These are phyloP conservation scores for Verticillium klebahnii DNA, from an alignment of 2,329 filamentous ascomycete genomes.

Conservation along the genomic window DNA sequence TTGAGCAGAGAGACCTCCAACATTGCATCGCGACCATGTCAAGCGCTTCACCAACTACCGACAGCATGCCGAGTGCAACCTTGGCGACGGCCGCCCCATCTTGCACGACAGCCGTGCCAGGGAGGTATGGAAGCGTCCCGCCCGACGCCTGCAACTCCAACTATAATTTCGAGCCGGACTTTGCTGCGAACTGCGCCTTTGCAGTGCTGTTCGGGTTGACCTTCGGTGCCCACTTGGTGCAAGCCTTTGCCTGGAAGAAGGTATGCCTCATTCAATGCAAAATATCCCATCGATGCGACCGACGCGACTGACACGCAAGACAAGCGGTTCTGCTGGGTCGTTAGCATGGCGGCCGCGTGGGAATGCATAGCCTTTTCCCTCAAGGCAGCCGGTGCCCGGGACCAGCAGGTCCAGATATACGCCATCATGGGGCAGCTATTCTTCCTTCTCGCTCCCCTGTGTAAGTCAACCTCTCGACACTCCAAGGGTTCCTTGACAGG, in stretches of 20 bases:
- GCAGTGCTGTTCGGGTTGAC: conserved; percentile 24
- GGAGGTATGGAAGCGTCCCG: conserved; percentile 24
- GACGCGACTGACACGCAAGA: background rate
- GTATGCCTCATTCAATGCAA: conserved; percentile 5
- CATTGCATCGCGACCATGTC: background rate
- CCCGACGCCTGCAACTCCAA: conserved; percentile 25
- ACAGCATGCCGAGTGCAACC: background rate
- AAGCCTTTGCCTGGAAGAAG: conserved; percentile 26
- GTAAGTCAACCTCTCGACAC: conserved; percentile 14
- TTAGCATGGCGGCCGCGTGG: conserved; percentile 28
- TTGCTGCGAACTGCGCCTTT: conserved; percentile 26
- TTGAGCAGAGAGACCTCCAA: background rate
- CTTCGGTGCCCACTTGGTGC: conserved; percentile 19
- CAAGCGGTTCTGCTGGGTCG: conserved; percentile 29
- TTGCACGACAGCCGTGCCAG: conserved; percentile 27
- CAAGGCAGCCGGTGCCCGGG: conserved; percentile 26
- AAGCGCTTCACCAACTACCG: background rate
- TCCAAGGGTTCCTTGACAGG: background rate
- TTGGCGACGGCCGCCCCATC: conserved; percentile 1
- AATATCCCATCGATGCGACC: background rate
- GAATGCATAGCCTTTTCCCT: conserved; percentile 30
- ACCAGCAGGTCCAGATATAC: conserved; percentile 31
- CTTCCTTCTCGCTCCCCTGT: conserved; percentile 36
- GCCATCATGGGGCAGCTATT: conserved; percentile 26
- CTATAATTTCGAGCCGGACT: conserved; percentile 26